A percentile compares a stretch with the other conserved stretches of the same genome.
Conservation (phyloP, 2,329 filamentous ascomycete genomes). For the Pseudogymnoascus sp. region DNA sequence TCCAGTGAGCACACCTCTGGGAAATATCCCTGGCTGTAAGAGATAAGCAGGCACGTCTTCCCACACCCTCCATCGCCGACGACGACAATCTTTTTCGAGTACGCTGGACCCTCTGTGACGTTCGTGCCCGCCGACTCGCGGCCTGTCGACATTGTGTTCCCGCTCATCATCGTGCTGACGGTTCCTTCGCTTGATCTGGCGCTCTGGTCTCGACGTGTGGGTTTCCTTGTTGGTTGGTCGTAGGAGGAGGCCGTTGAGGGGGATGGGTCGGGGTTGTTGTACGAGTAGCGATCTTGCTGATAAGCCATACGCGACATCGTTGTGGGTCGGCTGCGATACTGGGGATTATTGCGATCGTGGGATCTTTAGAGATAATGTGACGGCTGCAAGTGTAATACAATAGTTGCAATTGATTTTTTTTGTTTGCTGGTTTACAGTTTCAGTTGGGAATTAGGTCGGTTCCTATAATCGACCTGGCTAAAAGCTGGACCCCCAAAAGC, state of each 20-base stretch:
- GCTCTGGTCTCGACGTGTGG: constrained; percentile 26
- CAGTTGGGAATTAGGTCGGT: not conserved
- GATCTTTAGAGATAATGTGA: not conserved
- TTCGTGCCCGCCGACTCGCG: constrained; percentile 73
- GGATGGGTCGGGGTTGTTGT: constrained; percentile 17
- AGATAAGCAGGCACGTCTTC: constrained; percentile 97
- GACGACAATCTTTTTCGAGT: constrained; percentile 98
- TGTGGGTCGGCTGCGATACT: constrained; percentile 2
- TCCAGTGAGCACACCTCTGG: constrained; percentile 64
- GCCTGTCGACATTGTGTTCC: constrained; percentile 51
- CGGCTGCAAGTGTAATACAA: not conserved
- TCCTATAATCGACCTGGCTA: not conserved
- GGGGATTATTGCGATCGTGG: not conserved
- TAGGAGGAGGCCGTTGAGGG: constrained; percentile 26
- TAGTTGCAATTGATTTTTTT: not conserved
- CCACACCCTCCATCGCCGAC: constrained; percentile 97
- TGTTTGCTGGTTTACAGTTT: not conserved
- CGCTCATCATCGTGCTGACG: constrained; percentile 73
- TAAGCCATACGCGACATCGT: constrained; percentile 25
- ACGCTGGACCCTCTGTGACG: constrained; percentile 81
- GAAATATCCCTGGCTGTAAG: constrained; percentile 97
- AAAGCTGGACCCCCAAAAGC: not conserved
- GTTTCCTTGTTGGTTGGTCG: constrained; percentile 24
- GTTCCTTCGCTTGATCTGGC: constrained; percentile 74
- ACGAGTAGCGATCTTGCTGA: constrained; percentile 24